Percentiles rank a stretch among this genome's conserved stretches.
phyloP scores from a whole-genome alignment of 805 yeast species.

The Pichia californica region DNA sequence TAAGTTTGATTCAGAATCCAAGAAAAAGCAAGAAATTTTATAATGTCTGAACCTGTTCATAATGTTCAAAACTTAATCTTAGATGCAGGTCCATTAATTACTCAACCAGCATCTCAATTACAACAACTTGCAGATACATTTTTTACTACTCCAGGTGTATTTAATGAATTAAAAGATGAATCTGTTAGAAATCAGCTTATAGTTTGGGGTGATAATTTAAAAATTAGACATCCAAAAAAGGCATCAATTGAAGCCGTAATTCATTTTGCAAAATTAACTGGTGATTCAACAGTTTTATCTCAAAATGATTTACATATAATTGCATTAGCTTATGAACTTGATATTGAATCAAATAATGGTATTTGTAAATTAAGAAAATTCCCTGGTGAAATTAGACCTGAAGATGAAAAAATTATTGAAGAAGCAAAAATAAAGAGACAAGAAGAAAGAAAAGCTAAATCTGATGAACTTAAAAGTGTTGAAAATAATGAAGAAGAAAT shows the following conservation, averaged over 20 bases:
- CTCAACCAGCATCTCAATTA: constrained; percentile 71
- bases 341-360: constrained; percentile 61
- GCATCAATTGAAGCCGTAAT: constrained; percentile 58
- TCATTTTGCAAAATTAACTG: constrained; percentile 79
- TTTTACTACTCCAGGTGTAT: constrained; percentile 89
- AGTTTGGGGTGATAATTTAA: constrained; percentile 71
- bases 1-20: no score
- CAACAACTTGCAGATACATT: constrained; percentile 65
- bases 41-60: neutral
- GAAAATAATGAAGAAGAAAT: constrained; percentile 16
- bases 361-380: constrained; percentile 61
- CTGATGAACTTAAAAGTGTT: no score
- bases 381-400: constrained; percentile 47
- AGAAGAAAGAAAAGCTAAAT: constrained; percentile 7
- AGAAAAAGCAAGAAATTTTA: neutral
- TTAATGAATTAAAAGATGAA: constrained; percentile 80
- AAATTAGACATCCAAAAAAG: constrained; percentile 70
- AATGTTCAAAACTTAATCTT: constrained; percentile 57
- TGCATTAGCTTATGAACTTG: constrained; percentile 87
- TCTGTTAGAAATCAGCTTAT: constrained; percentile 70
- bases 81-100: constrained; percentile 93
- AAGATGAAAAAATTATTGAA: constrained; percentile 34
- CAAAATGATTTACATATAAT: constrained; percentile 88
- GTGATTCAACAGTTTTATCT: constrained; percentile 84
- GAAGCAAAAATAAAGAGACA: constrained; percentile 17